These are phyloP conservation scores for Ganoderma meredithae DNA, from an alignment of 1,284 basidiomycete species.

Conservation along the genomic window DNA sequence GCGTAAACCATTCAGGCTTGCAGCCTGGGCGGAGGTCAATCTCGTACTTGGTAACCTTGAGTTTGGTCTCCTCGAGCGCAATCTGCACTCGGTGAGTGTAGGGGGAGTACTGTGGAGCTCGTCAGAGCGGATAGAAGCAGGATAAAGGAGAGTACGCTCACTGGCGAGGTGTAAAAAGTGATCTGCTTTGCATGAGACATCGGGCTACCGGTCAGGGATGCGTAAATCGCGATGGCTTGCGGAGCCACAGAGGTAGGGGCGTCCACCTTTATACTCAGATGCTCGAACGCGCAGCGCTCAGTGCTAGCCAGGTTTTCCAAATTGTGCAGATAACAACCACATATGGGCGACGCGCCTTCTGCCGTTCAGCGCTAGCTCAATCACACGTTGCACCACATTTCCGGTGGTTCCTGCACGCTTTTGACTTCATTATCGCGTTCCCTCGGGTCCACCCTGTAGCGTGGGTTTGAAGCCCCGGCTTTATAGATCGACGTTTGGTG, in stretches of 20 bases:
- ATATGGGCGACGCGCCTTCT: constrained; percentile 22
- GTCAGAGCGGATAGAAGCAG: not conserved
- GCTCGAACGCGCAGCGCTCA: constrained; percentile 18
- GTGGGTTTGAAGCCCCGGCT: constrained; percentile 12
- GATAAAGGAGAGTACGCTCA: not conserved
- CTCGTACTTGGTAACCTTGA: constrained; percentile 32
- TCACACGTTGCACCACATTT: constrained; percentile 23
- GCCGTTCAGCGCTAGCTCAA: constrained; percentile 13
- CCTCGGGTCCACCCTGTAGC: constrained; percentile 24
- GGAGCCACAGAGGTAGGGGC: not conserved
- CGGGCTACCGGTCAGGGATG: constrained; percentile 6
- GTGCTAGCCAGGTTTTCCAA: constrained; percentile 7
- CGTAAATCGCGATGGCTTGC: constrained; percentile 3
- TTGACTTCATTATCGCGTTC: constrained; percentile 24
- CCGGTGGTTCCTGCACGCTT: constrained; percentile 12
- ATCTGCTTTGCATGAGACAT: constrained; percentile 26
- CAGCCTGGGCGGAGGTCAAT: constrained; percentile 39
- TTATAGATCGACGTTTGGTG: constrained; percentile 23
- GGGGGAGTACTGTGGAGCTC: constrained; percentile 24
- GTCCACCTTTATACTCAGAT: constrained; percentile 25
- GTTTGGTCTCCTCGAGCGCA: constrained; percentile 36
- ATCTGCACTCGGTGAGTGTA: constrained; percentile 32
- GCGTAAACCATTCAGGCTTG: constrained; percentile 48
- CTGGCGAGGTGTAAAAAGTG: constrained; percentile 31
- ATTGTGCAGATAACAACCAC: constrained; percentile 14